Evolutionary conservation across 2,329 filamentous ascomycete species (phyloP).

Genomic region (Triangularia setosa): DNA sequence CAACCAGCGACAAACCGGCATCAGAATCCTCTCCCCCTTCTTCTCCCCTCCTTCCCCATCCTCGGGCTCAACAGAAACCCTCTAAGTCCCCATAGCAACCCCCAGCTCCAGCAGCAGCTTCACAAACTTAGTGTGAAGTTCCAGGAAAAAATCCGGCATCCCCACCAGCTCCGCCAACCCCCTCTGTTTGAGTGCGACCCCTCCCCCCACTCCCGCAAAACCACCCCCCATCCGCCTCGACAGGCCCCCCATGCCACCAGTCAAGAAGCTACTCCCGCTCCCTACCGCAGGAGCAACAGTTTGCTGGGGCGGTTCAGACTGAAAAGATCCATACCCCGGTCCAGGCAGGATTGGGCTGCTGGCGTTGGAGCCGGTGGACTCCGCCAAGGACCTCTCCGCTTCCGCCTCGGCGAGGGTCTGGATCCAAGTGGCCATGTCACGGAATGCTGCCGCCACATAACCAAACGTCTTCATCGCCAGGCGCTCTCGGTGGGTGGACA

Average conservation of each 20-base stretch:
- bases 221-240: slow-evolving; percentile 55
- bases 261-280: slow-evolving; percentile 51
- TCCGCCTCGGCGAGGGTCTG: slow-evolving; percentile 61
- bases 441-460: slow-evolving; percentile 58
- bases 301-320: slow-evolving; percentile 7
- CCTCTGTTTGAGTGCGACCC: slow-evolving; percentile 53
- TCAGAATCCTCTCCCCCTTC: too few species aligned
- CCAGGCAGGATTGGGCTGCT: slow-evolving; percentile 37
- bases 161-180: slow-evolving; percentile 64
- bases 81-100: slow-evolving; percentile 48
- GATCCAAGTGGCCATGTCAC: slow-evolving; percentile 63
- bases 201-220: slow-evolving; percentile 50
- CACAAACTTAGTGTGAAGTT: slow-evolving; percentile 62
- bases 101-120: slow-evolving; percentile 57
- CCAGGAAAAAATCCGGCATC: slow-evolving; percentile 64
- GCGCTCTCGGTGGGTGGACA: slow-evolving; percentile 62
- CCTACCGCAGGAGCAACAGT: too few species aligned
- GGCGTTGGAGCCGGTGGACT: slow-evolving; percentile 34
- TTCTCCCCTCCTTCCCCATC: background rate
- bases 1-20: background rate
- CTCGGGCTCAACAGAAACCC: background rate
- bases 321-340: slow-evolving; percentile 38
- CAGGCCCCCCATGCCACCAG: slow-evolving; percentile 50
- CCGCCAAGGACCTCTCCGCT: slow-evolving; percentile 50
- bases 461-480: slow-evolving; percentile 63